Percentiles rank a stretch among this genome's conserved stretches.
These are phyloP conservation scores for Zychaea mexicana DNA, from an alignment of 371 early-diverging fungal species.

Conservation along the genomic window DNA sequence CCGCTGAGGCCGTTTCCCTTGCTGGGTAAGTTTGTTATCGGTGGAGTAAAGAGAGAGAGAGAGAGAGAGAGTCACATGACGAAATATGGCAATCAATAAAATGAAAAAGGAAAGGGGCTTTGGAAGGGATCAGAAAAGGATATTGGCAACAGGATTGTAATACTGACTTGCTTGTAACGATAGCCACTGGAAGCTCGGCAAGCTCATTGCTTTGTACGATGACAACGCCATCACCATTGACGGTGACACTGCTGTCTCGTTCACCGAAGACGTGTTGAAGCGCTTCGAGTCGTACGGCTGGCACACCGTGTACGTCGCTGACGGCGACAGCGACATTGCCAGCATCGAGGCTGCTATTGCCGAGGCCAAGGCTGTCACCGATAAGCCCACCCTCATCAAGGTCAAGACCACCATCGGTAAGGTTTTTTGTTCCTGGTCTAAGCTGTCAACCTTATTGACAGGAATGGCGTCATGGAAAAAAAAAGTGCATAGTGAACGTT, in stretches of 20 bases:
- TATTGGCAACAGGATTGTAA: too few species aligned
- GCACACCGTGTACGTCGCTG: constrained; percentile 79
- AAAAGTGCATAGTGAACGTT: not conserved
- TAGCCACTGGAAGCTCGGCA: constrained; percentile 92
- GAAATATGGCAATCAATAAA: too few species aligned
- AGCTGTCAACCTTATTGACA: constrained; percentile 5
- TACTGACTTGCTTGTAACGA: not conserved
- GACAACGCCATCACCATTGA: constrained; percentile 98
- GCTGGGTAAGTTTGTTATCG: constrained; percentile 76
- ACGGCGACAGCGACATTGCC: constrained; percentile 85
- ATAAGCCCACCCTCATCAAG: constrained; percentile 91
- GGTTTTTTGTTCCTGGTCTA: not conserved
- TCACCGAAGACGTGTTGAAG: constrained; percentile 93
- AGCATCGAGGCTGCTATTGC: constrained; percentile 76
- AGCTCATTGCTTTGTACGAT: constrained; percentile 97
- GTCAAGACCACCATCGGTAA: constrained; percentile 82
- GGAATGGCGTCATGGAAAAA: constrained; percentile 6
- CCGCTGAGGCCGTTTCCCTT: constrained; percentile 94
- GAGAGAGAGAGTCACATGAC: not conserved
- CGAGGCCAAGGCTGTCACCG: constrained; percentile 79
- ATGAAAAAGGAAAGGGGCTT: too few species aligned
- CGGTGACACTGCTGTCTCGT: constrained; percentile 87
- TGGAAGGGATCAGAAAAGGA: too few species aligned
- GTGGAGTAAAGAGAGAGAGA: not conserved
- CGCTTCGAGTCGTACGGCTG: constrained; percentile 96